Base-by-base conservation (phyloP, 1,284 basidiomycete genomes). In the Mixia osmundae region DNA sequence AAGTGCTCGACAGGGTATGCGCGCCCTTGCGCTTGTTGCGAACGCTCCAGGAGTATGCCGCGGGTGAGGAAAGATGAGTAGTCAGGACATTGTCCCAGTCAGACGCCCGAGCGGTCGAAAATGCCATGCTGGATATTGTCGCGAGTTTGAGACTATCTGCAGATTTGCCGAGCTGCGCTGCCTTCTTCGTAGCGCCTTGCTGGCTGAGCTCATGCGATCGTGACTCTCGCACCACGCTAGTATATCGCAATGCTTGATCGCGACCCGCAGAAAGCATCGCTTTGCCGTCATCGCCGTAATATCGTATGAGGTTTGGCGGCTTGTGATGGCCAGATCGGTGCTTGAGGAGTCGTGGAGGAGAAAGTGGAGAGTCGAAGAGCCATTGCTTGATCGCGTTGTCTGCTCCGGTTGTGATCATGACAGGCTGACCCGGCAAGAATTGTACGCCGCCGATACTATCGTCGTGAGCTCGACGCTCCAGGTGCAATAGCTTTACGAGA, bases 21-120 rank as follows among this genome's bases (percentile, higher is more conserved):
- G 76, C 74, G 3, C 85, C 87, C 3, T 80, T 51, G 34, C 70
- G 67, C 58, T 89, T 89, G 44, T 73, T 71, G 43, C 69, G 63
- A 52, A 83, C 76, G 2, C 70, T 71, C 87, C 87, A 94, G 20
- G 79, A 76, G 20, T 82, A 65, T 1, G 76, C 76, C 37, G 72
- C 67, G 2, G 67, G 62, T 48, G 85, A 78, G n/a, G 43, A 44
- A 1, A 68, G 62, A 53, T 95, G 89, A 0, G 72, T 71, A 7
- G 89, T 87, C 4, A 99, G 57, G 28, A 97, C 75, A 50, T 97
- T 83, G 51, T 95, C 89, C 91, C 91, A 99, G 47, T 99, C 87
- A 53, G 85, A 87, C 14, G 79, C 66, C 14, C 43, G 34, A 1
- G 45, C 11, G 5, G 41, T 44, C n/a, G 40, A 49, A 22, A 35